phyloP scores from a whole-genome alignment of 1,284 basidiomycete genomes.

The Tilletiopsis washingtonensis region DNA sequence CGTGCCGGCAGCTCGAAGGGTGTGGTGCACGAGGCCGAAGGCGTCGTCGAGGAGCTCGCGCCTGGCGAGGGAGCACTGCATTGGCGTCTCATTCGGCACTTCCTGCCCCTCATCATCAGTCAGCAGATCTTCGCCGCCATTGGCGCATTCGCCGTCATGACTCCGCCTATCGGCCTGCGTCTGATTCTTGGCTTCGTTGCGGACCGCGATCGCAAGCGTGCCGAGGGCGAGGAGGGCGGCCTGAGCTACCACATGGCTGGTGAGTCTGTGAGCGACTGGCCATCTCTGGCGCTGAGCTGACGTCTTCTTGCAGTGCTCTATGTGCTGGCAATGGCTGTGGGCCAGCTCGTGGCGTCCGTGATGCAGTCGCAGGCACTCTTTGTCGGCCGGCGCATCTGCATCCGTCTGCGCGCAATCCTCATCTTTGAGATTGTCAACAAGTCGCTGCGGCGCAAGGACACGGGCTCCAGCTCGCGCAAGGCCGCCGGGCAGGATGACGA shows the following conservation, averaged over 20 bases:
- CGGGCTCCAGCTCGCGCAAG: slow-evolving; percentile 45
- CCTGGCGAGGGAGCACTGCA: slow-evolving; percentile 42
- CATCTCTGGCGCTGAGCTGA: too few species aligned
- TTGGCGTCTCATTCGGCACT: slow-evolving; percentile 47
- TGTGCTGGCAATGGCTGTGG: slow-evolving; percentile 51
- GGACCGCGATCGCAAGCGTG: slow-evolving; percentile 14
- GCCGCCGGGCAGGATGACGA: slow-evolving; percentile 8
- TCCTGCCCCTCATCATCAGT: slow-evolving; percentile 36
- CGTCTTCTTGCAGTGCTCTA: slow-evolving; percentile 51
- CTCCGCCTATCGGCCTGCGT: slow-evolving; percentile 53
- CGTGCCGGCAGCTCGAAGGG: slow-evolving; percentile 14
- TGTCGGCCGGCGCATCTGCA: slow-evolving; percentile 52
- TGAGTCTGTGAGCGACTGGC: too few species aligned
- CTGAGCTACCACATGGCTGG: slow-evolving; percentile 10
- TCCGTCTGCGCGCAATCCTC: slow-evolving; percentile 49
- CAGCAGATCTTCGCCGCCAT: slow-evolving; percentile 50
- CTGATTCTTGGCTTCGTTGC: slow-evolving; percentile 52
- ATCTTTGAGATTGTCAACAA: slow-evolving; percentile 55
- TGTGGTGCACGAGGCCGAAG: background rate
- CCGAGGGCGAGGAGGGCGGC: slow-evolving; percentile 11
- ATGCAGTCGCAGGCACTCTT: slow-evolving; percentile 51
- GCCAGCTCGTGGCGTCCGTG: slow-evolving; percentile 49
- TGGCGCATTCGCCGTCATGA: slow-evolving; percentile 50
- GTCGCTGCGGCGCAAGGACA: slow-evolving; percentile 52
- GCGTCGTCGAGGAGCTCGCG: slow-evolving; percentile 26